These are phyloP conservation scores for Amylostereum areolatum DNA, from an alignment of 1,284 basidiomycete genomes.

Conservation along the genomic window DNA sequence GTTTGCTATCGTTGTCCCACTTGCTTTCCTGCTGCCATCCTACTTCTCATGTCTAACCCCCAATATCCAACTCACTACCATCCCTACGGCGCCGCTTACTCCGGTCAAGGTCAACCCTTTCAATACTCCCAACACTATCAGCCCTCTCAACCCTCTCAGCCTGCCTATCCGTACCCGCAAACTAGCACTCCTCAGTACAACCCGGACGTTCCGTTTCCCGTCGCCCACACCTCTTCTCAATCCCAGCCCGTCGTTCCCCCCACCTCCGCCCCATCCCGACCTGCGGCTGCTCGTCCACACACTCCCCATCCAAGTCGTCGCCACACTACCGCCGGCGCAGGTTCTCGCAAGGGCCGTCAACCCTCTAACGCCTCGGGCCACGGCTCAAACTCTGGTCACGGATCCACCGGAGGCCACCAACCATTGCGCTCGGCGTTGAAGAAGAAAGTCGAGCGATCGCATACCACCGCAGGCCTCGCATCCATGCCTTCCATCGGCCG, in stretches of 20 bases:
- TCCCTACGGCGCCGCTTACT: too few relatives aligned
- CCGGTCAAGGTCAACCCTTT: too few relatives aligned
- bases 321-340: slow-evolving; percentile 3
- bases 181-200: slow-evolving; percentile 2
- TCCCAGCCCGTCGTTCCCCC: slow-evolving; percentile 4
- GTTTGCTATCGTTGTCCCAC: too few relatives aligned
- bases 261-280: slow-evolving; percentile 13
- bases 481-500: background rate
- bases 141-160: slow-evolving; percentile 3
- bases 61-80: too few relatives aligned
- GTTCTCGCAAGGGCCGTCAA: too few relatives aligned
- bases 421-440: slow-evolving; percentile 58
- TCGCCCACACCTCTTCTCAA: slow-evolving; percentile 5
- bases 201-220: slow-evolving; percentile 10
- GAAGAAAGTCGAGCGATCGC: slow-evolving; percentile 27
- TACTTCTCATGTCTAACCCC: too few relatives aligned
- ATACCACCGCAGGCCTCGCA: slow-evolving; percentile 8
- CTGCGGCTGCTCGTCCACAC: slow-evolving; percentile 15
- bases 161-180: slow-evolving; percentile 2
- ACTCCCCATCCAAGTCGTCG: slow-evolving; percentile 14
- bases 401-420: too few relatives aligned
- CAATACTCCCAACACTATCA: slow-evolving; percentile 6
- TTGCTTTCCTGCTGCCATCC: too few relatives aligned
- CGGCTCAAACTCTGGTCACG: too few relatives aligned
- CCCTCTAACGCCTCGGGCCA: too few relatives aligned